Evolutionary conservation across 768 basidiomycete genomes (phyloP), one percentile per base, ranked within the genome.

Genomic region (Boletus edulis): DNA sequence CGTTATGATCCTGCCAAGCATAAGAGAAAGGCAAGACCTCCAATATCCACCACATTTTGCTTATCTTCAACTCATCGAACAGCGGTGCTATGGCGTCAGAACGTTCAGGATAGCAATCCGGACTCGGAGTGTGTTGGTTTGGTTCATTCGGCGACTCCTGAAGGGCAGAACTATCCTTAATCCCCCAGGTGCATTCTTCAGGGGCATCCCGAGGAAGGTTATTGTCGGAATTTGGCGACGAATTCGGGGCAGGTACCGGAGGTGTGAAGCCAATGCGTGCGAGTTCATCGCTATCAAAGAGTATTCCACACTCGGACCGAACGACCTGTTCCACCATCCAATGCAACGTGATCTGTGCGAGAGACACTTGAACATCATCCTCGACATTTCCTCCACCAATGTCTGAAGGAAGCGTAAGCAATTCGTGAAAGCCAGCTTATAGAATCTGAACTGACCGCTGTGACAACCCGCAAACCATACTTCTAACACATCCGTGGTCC

Each of bases 381-480:
- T 62, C 43, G 3, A 81, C 80, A 9, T 74, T 68, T 17, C 86
- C 85, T 14, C 90, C 90, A 20, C 90, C 90, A 18, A 91, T 74
- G 64, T 91, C 89, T 88, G 46, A 24, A 49, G 46, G 38, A 38
- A 32, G 9, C 8, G 3, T 51, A 2, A 56, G 55, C 18, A 44
- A 52, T 46, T 37, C 22, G 13, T 18, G 8, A 44, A 40, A 50
- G n/a, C 17, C 12, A 43, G 29, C 9, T 20, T 1, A 32, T 35
- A 3, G 38, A 32, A 44, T 29, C 4, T 13, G 35, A 39, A 69
- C 83, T 52, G 55, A 89, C 89, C 89, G 41, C 72, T 66, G 61
- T 91, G 90, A 57, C 83, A 82, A 2, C 90, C 90, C 7, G 82
- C 62, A 61, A 93, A 93, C 89, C 89, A 93, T 3, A 91, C 88